phyloP scores from a whole-genome alignment of 352 stramenopile species.

The Phytopythium oedochilum region DNA sequence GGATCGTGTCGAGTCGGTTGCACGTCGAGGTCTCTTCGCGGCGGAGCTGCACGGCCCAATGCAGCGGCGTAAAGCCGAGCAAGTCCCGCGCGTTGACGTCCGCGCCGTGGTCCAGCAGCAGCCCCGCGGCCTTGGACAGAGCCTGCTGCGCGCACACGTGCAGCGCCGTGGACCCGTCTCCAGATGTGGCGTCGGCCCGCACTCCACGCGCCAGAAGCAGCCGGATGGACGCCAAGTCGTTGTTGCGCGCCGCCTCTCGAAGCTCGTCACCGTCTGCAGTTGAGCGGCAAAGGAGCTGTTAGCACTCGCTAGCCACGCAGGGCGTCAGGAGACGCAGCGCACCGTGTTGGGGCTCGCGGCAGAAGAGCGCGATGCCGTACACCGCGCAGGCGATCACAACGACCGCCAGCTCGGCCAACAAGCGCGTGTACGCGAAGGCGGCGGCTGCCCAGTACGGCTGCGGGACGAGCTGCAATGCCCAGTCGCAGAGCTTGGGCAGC shows the following conservation, averaged over 20 bases:
- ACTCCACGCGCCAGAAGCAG: slow-evolving; percentile 57
- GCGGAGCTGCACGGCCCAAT: slow-evolving; percentile 81
- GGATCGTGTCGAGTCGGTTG: slow-evolving; percentile 70
- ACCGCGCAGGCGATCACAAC: slow-evolving; percentile 41
- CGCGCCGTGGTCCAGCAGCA: slow-evolving; percentile 60
- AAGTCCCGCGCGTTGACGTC: slow-evolving; percentile 54
- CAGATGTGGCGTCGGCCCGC: slow-evolving; percentile 37
- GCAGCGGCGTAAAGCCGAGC: slow-evolving; percentile 68
- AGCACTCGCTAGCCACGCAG: background rate
- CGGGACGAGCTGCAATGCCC: background rate
- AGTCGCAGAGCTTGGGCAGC: background rate
- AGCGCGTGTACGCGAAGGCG: slow-evolving; percentile 20
- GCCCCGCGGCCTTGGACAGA: slow-evolving; percentile 41
- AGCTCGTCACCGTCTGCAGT: slow-evolving; percentile 69
- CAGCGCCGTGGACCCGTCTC: slow-evolving; percentile 64
- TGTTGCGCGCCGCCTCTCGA: slow-evolving; percentile 65
- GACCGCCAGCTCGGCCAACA: slow-evolving; percentile 42
- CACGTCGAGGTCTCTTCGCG: slow-evolving; percentile 60
- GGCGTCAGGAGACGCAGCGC: slow-evolving; percentile 5
- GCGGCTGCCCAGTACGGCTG: background rate
- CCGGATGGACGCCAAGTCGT: slow-evolving; percentile 59
- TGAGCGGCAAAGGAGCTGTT: background rate
- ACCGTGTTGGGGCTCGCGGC: slow-evolving; percentile 67
- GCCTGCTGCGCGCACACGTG: slow-evolving; percentile 80
- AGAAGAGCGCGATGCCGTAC: slow-evolving; percentile 64